Percentiles rank a stretch among this genome's conserved stretches.
Conservation (phyloP, 1,284 basidiomycete genomes). For the Ganoderma lucidum region DNA sequence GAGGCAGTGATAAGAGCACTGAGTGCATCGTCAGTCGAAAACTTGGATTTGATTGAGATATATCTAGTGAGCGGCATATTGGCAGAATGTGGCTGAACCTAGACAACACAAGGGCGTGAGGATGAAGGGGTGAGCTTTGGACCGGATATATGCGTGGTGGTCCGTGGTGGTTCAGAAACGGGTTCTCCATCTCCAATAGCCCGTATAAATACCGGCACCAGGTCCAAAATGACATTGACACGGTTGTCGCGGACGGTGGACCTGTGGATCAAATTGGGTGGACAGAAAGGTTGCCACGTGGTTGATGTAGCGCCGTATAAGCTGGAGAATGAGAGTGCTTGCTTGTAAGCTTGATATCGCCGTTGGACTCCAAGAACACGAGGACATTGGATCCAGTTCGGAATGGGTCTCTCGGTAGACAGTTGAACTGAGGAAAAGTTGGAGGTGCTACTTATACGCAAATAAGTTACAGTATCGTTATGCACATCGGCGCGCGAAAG, state of each 20-base stretch:
- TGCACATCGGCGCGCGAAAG: no score
- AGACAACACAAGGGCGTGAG: background rate
- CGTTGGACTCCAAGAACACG: no score
- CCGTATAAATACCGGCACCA: background rate
- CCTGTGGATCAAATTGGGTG: background rate
- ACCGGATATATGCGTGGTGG: background rate
- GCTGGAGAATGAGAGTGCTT: no score
- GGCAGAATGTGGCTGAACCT: background rate
- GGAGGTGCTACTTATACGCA: no score
- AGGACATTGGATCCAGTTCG: no score
- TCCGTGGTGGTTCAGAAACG: background rate
- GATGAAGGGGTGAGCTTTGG: background rate
- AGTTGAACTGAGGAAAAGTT: no score
- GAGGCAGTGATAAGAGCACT: slow-evolving; percentile 32
- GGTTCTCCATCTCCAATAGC: background rate
- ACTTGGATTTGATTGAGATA: slow-evolving; percentile 13
- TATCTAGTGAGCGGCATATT: slow-evolving; percentile 13
- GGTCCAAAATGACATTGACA: background rate
- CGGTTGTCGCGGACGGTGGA: background rate
- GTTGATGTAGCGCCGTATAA: no score
- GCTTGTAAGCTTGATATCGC: no score
- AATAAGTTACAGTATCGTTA: no score
- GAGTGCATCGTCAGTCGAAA: slow-evolving; percentile 25
- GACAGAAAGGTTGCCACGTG: background rate
- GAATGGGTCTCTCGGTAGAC: no score